Evolutionary conservation across 2,329 filamentous ascomycete species (phyloP).

Genomic region (Alternaria longipes): DNA sequence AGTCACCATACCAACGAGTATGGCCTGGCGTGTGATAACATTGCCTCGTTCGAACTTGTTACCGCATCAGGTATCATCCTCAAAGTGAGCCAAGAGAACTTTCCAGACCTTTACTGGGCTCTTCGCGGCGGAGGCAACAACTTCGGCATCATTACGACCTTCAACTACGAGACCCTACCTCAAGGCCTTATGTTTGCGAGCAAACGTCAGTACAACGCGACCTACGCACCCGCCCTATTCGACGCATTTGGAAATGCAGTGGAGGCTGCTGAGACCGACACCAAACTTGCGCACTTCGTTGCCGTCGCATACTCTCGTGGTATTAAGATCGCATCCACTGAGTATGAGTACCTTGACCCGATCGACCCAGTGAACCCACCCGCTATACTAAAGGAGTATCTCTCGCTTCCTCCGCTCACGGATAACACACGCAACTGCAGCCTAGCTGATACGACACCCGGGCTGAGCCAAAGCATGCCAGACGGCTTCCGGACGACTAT

Average conservation of each 20-base stretch:
- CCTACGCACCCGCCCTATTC: slow-evolving; percentile 23
- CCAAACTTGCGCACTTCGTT: slow-evolving; percentile 33
- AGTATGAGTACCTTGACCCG: slow-evolving; percentile 32
- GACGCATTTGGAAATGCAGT: slow-evolving; percentile 31
- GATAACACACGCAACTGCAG: slow-evolving; percentile 28
- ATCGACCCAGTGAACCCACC: slow-evolving; percentile 20
- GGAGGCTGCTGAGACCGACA: slow-evolving; percentile 24
- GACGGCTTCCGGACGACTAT: slow-evolving; percentile 35
- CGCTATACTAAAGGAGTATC: slow-evolving; percentile 33
- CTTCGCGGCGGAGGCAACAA: slow-evolving; percentile 49
- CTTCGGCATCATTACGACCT: slow-evolving; percentile 47
- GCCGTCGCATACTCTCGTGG: slow-evolving; percentile 23
- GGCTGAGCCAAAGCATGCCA: slow-evolving; percentile 20
- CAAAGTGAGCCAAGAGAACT: slow-evolving; percentile 29
- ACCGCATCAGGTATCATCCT: slow-evolving; percentile 31
- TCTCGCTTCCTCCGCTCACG: slow-evolving; percentile 25
- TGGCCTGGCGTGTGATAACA: slow-evolving; percentile 43
- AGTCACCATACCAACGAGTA: slow-evolving; percentile 7
- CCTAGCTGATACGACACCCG: slow-evolving; percentile 23
- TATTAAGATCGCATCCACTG: slow-evolving; percentile 23
- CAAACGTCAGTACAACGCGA: slow-evolving; percentile 16
- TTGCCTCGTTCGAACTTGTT: slow-evolving; percentile 46
- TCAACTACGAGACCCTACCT: slow-evolving; percentile 29
- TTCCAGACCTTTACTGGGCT: slow-evolving; percentile 52
- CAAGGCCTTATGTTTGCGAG: slow-evolving; percentile 17